Percentiles rank a stretch among this genome's conserved stretches.
phyloP scores from a whole-genome alignment of 306 rosid species.

The Argentina anserina region DNA sequence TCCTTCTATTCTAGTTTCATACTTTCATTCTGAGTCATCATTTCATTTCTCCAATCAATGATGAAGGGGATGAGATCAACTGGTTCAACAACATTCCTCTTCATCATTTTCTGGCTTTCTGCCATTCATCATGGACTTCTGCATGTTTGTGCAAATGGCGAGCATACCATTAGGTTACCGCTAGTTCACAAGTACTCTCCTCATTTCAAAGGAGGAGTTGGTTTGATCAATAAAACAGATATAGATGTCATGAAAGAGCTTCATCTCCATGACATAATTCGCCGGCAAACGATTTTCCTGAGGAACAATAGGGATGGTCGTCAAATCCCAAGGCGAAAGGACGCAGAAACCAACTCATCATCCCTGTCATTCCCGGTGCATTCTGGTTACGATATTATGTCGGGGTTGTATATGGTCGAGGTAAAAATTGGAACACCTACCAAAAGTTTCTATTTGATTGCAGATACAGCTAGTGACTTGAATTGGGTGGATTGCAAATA shows the following conservation, averaged over 20 bases:
- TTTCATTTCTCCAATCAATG: not conserved
- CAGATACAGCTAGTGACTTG: slow-evolving; percentile 2
- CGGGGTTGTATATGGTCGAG: not conserved
- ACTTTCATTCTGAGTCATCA: not conserved
- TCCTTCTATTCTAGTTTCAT: not conserved
- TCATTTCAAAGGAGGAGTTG: not conserved
- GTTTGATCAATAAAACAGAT: not conserved
- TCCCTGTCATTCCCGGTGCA: not conserved
- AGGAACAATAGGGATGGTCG: not conserved
- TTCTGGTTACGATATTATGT: not conserved
- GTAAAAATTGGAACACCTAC: not conserved
- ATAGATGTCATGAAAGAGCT: not conserved
- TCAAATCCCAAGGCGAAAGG: not conserved
- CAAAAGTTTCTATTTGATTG: not conserved
- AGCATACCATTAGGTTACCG: not conserved
- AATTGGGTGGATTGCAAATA: not conserved
- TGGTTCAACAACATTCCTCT: not conserved
- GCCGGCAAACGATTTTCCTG: not conserved
- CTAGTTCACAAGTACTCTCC: not conserved
- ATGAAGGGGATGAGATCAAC: not conserved
- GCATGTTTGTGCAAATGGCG: not conserved
- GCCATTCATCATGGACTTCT: not conserved
- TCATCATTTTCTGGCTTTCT: not conserved
- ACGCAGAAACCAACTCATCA: not conserved
- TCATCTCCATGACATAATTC: not conserved